Conservation (phyloP, 2,329 filamentous ascomycete species). For the Grosmannia huntii region DNA sequence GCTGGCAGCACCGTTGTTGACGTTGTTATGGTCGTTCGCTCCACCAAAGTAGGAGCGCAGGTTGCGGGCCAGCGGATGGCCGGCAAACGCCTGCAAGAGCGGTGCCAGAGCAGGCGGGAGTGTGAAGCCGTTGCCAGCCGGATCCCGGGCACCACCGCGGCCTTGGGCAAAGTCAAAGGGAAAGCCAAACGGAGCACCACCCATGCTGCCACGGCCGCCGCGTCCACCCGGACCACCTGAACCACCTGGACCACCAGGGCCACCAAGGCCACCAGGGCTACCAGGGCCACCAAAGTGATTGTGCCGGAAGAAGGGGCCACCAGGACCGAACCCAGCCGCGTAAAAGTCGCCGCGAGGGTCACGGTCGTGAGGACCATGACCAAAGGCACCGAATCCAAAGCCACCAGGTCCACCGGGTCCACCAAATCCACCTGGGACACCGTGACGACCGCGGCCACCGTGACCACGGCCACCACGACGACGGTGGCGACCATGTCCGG, state of each 20-base stretch:
- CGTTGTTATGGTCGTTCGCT: constrained; percentile 6
- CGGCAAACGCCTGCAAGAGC: constrained; percentile 22
- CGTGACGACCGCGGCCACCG: constrained; percentile 3
- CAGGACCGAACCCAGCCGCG: not conserved
- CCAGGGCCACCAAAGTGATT: not conserved
- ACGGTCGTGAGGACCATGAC: constrained; percentile 8
- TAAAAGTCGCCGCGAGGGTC: not conserved
- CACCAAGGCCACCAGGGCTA: not conserved
- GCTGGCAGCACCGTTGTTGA: constrained; percentile 9
- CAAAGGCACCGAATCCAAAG: constrained; percentile 6
- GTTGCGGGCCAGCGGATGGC: constrained; percentile 29
- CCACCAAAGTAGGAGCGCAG: constrained; percentile 18
- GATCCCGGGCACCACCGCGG: not conserved
- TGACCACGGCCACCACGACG: constrained; percentile 6
- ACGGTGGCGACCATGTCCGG: constrained; percentile 18
- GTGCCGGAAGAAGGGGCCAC: not conserved
- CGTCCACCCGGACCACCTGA: not conserved
- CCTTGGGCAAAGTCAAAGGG: constrained; percentile 4
- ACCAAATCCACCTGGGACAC: constrained; percentile 5
- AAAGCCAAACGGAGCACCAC: not conserved
- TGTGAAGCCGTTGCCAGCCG: constrained; percentile 23
- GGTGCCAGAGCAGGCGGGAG: constrained; percentile 4
- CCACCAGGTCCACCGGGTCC: constrained; percentile 7
- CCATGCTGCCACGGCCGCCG: not conserved
- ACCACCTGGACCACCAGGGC: too few species aligned